A percentile compares a stretch with the other conserved stretches of the same genome.
These are phyloP conservation scores for Kwoniella shivajii DNA, from an alignment of 1,284 basidiomycete species.

Conservation along the genomic window DNA sequence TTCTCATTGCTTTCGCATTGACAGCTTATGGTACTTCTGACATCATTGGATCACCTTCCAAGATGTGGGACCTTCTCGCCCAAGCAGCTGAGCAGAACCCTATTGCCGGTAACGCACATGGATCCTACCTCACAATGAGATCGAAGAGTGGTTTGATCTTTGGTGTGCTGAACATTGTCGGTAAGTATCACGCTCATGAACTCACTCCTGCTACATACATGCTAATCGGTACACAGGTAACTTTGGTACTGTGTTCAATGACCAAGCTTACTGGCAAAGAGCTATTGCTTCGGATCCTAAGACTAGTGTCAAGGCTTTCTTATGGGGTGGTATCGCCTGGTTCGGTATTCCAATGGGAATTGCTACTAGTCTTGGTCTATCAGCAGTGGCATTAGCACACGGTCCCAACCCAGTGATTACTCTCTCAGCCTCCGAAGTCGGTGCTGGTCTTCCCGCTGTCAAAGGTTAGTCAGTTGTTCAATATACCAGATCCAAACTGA, in stretches of 20 bases:
- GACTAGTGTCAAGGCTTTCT: slow-evolving; percentile 82
- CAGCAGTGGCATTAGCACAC: slow-evolving; percentile 71
- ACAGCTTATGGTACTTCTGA: slow-evolving; percentile 70
- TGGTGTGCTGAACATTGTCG: slow-evolving; percentile 74
- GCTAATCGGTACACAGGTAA: slow-evolving; percentile 67
- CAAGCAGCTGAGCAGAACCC: slow-evolving; percentile 56
- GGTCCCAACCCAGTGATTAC: slow-evolving; percentile 57
- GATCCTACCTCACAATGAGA: slow-evolving; percentile 74
- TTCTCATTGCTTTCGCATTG: slow-evolving; percentile 63
- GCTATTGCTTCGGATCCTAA: slow-evolving; percentile 82
- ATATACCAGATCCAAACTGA: neutral
- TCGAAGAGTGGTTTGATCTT: slow-evolving; percentile 81
- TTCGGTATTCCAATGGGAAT: slow-evolving; percentile 75
- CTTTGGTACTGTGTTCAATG: slow-evolving; percentile 68
- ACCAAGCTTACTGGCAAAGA: slow-evolving; percentile 65
- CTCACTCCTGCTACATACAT: neutral
- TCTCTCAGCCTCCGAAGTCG: slow-evolving; percentile 69
- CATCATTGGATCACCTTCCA: slow-evolving; percentile 60
- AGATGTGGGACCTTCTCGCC: slow-evolving; percentile 62
- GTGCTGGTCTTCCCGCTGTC: slow-evolving; percentile 76
- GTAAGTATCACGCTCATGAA: slow-evolving; percentile 10
- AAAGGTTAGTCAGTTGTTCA: slow-evolving; percentile 35
- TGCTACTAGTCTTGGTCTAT: slow-evolving; percentile 64
- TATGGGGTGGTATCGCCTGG: slow-evolving; percentile 87
- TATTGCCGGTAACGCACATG: slow-evolving; percentile 63